phyloP scores from a whole-genome alignment of 2,329 filamentous ascomycete species.

The Penicillium expansum region DNA sequence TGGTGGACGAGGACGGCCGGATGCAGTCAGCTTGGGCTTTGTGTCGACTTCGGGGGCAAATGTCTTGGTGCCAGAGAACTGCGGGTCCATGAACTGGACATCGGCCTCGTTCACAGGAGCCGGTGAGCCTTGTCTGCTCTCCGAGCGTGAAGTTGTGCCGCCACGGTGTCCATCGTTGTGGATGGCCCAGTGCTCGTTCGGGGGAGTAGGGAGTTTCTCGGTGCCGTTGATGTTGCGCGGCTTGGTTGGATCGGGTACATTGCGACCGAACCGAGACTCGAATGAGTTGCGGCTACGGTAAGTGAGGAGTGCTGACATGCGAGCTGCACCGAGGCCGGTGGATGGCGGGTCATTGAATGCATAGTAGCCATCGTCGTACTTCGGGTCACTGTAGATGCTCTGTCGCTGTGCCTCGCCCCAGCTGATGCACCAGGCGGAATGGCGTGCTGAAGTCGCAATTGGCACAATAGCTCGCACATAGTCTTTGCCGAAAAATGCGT shows the following conservation, averaged over 20 bases:
- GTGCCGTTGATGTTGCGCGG: slow-evolving; percentile 76
- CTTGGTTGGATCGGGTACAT: slow-evolving; percentile 80
- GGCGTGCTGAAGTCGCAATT: slow-evolving; percentile 56
- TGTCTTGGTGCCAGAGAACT: slow-evolving; percentile 65
- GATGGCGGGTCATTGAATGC: slow-evolving; percentile 79
- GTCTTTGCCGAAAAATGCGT: slow-evolving; percentile 68
- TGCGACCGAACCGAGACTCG: slow-evolving; percentile 89
- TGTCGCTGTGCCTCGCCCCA: slow-evolving; percentile 59
- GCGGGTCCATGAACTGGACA: slow-evolving; percentile 57
- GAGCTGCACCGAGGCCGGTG: slow-evolving; percentile 84
- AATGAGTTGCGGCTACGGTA: slow-evolving; percentile 97
- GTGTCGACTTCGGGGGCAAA: slow-evolving; percentile 43
- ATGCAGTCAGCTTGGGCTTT: slow-evolving; percentile 21
- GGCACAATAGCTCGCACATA: slow-evolving; percentile 55
- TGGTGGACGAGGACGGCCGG: slow-evolving; percentile 49
- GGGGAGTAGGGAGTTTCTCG: slow-evolving; percentile 58
- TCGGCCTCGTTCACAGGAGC: slow-evolving; percentile 24
- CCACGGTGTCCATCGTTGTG: slow-evolving; percentile 78
- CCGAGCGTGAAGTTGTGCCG: slow-evolving; percentile 53
- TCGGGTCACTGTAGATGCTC: slow-evolving; percentile 92
- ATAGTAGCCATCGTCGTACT: slow-evolving; percentile 98
- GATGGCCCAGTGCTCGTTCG: slow-evolving; percentile 72
- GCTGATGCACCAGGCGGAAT: slow-evolving; percentile 59
- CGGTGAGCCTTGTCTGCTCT: slow-evolving; percentile 35
- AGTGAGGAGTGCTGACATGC: slow-evolving; percentile 93